A percentile compares a stretch with the other conserved stretches of the same genome.
Evolutionary conservation across 2,329 filamentous ascomycete species (phyloP).

Genomic region (Paramyrothecium sp.): DNA sequence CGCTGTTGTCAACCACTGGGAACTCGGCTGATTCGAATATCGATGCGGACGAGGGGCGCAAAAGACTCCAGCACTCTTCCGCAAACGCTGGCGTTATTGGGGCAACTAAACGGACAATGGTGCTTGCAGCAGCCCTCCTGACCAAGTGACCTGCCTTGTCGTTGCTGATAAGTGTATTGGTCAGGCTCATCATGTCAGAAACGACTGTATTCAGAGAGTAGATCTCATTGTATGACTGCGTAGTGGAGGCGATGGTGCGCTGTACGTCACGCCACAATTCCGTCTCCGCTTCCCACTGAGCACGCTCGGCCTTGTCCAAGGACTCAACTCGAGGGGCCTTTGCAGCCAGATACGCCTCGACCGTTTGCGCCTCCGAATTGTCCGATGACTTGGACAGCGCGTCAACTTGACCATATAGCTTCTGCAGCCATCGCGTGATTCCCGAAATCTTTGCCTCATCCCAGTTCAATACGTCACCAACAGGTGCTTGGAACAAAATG

Average conservation of each 20-base stretch:
- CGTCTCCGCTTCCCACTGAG: conserved; percentile 44
- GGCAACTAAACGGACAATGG: conserved; percentile 70
- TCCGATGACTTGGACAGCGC: conserved; percentile 15
- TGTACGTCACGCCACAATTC: conserved; percentile 66
- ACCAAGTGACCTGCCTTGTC: conserved; percentile 38
- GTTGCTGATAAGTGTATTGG: conserved; percentile 62
- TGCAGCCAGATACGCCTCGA: conserved; percentile 35
- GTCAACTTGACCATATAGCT: conserved; percentile 59
- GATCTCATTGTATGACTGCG: conserved; percentile 65
- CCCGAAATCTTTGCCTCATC: conserved; percentile 80
- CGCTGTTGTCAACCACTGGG: conserved; percentile 53
- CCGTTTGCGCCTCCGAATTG: conserved; percentile 9
- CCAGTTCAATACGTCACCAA: conserved; percentile 83
- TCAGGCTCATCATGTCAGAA: conserved; percentile 79
- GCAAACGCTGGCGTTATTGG: conserved; percentile 79
- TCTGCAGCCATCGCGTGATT: conserved; percentile 75
- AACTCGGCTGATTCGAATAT: conserved; percentile 53
- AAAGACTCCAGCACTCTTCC: conserved; percentile 74
- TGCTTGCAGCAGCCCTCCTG: conserved; percentile 46
- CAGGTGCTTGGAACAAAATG: conserved; percentile 85
- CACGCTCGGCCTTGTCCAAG: conserved; percentile 28
- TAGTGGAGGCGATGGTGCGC: conserved; percentile 64
- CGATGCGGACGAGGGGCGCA: conserved; percentile 40
- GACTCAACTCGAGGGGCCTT: conserved; percentile 24
- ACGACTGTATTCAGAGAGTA: conserved; percentile 81